These are phyloP conservation scores for Butyriboletus appendiculatus DNA, from an alignment of 1,284 basidiomycete species.

Conservation along the genomic window DNA sequence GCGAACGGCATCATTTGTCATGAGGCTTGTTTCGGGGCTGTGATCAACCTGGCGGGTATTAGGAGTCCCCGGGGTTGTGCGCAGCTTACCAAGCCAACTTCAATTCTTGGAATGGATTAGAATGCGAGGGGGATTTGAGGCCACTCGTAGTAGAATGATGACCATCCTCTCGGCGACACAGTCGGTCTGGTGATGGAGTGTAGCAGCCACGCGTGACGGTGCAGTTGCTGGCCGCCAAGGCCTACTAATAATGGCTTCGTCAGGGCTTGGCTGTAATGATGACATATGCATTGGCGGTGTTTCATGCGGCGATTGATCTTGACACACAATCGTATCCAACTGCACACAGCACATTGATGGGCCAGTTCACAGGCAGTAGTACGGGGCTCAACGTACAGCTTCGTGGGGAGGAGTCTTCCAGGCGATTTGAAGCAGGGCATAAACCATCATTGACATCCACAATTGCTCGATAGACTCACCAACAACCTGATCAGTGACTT, in stretches of 20 bases:
- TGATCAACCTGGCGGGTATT: not conserved
- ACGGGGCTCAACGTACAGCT: no score
- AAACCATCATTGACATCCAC: no score
- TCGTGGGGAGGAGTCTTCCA: no score
- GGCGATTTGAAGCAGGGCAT: no score
- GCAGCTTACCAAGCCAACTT: not conserved
- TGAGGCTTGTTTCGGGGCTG: not conserved
- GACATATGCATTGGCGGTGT: not conserved
- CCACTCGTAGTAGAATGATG: not conserved
- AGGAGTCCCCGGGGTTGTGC: not conserved
- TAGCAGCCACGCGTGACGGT: not conserved
- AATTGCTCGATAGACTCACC: no score
- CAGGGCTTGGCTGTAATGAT: not conserved
- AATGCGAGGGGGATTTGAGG: not conserved
- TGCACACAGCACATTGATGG: no score
- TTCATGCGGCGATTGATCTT: no score
- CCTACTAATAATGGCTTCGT: not conserved
- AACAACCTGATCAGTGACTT: no score
- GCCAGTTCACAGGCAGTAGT: no score
- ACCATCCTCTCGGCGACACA: not conserved
- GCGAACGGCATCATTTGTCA: not conserved
- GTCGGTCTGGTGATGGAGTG: not conserved
- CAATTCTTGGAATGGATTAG: not conserved
- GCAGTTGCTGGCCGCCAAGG: not conserved
- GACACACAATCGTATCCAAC: no score